Conservation (phyloP, 2,329 filamentous ascomycete species). For the Colletotrichum viniferum region DNA sequence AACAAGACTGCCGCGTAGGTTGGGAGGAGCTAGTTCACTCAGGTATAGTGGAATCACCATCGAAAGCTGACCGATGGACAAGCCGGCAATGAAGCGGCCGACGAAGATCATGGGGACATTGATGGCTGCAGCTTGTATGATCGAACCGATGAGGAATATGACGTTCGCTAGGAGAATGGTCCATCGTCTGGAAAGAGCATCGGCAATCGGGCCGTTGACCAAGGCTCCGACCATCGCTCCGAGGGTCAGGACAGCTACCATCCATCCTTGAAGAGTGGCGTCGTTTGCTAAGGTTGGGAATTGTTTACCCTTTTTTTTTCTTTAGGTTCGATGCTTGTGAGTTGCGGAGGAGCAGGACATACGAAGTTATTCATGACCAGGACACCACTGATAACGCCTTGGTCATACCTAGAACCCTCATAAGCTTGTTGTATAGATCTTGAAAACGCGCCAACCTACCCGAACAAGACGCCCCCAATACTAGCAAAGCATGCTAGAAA, state of each 20-base stretch:
- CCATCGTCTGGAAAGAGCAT: constrained; percentile 36
- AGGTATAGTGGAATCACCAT: constrained; percentile 43
- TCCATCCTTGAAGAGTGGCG: constrained; percentile 2
- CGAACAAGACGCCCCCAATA: neutral
- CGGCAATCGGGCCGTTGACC: constrained; percentile 42
- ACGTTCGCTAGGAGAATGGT: constrained; percentile 39
- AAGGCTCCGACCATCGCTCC: constrained; percentile 59
- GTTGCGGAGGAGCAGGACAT: constrained; percentile 32
- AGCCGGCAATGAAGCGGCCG: neutral
- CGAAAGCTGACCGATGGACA: neutral
- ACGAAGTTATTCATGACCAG: constrained; percentile 50
- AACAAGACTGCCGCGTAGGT: constrained; percentile 52
- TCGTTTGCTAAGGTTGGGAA: neutral
- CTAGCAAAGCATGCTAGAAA: constrained; percentile 2
- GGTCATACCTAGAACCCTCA: constrained; percentile 48
- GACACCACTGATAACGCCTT: constrained; percentile 52
- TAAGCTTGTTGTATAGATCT: too few relatives aligned
- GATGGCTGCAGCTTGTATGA: constrained; percentile 47
- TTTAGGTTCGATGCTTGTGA: constrained; percentile 1
- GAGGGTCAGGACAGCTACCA: constrained; percentile 52
- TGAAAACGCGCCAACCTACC: neutral
- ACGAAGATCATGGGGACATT: constrained; percentile 43
- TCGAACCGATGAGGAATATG: constrained; percentile 45
- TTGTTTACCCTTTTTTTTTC: neutral
- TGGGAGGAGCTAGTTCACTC: constrained; percentile 52